Percentiles rank a stretch among this genome's conserved stretches.
Conservation (phyloP, 2,329 filamentous ascomycete species). For the Macroventuria anomochaeta region DNA sequence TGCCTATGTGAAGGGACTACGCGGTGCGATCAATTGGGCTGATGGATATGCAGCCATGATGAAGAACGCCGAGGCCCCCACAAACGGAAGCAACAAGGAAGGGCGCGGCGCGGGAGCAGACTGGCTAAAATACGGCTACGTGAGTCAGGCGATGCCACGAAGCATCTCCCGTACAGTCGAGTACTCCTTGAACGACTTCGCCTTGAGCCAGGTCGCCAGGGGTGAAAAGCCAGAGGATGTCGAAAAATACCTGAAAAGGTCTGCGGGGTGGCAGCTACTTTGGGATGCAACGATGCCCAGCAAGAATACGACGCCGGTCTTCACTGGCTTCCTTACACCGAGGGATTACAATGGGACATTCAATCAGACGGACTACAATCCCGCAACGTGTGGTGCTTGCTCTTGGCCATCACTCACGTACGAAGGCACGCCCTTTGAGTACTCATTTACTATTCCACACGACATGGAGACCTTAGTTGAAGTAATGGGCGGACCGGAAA, state of each 20-base stretch:
- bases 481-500: slow-evolving; percentile 45
- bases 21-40: slow-evolving; percentile 68
- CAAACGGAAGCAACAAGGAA: slow-evolving; percentile 66
- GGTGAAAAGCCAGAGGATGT: slow-evolving; percentile 47
- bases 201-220: slow-evolving; percentile 46
- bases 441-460: slow-evolving; percentile 49
- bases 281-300: slow-evolving; percentile 26
- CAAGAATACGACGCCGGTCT: slow-evolving; percentile 29
- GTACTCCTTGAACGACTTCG: slow-evolving; percentile 51
- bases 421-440: slow-evolving; percentile 50
- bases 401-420: slow-evolving; percentile 47
- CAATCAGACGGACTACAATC: slow-evolving; percentile 42
- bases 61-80: slow-evolving; percentile 68
- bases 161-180: slow-evolving; percentile 48
- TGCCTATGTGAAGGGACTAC: slow-evolving; percentile 71
- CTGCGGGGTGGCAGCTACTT: slow-evolving; percentile 30
- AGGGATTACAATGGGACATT: slow-evolving; percentile 26
- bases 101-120: slow-evolving; percentile 72
- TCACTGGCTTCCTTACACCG: slow-evolving; percentile 31
- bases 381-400: slow-evolving; percentile 46
- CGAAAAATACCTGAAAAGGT: slow-evolving; percentile 47
- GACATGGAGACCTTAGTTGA: slow-evolving; percentile 48
- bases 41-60: slow-evolving; percentile 73
- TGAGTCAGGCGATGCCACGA: slow-evolving; percentile 48
- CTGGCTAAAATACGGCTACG: slow-evolving; percentile 69